Percentiles rank a stretch among this genome's conserved stretches.
Conservation (phyloP, 2,329 filamentous ascomycete genomes). For the Didymella pomorum region DNA sequence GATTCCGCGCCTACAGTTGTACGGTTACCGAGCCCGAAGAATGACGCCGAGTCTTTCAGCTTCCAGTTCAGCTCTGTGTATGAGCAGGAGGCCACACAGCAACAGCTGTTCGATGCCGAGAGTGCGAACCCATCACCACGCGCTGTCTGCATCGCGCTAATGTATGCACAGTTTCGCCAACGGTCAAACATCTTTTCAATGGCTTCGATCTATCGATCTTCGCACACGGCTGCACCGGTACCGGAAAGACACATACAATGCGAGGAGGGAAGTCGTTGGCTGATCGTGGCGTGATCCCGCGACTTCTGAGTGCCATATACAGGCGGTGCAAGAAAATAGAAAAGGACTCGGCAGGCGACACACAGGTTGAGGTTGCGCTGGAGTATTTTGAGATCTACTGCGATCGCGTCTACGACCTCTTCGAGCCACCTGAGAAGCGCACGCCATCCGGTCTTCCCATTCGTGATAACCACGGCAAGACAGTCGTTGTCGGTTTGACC, state of each 20-base stretch:
- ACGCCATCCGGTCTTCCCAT: slow-evolving; percentile 81
- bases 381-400: slow-evolving; percentile 98
- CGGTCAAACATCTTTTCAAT: slow-evolving; percentile 89
- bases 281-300: slow-evolving; percentile 86
- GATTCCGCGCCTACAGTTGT: slow-evolving; percentile 67
- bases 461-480: slow-evolving; percentile 85
- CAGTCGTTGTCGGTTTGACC: slow-evolving; percentile 83
- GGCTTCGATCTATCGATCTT: slow-evolving; percentile 79
- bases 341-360: slow-evolving; percentile 77
- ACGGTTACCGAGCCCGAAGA: slow-evolving; percentile 93
- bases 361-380: slow-evolving; percentile 75
- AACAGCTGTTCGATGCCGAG: slow-evolving; percentile 88
- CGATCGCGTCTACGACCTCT: slow-evolving; percentile 91
- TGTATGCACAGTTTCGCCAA: slow-evolving; percentile 74
- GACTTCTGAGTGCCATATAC: slow-evolving; percentile 85
- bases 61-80: slow-evolving; percentile 97
- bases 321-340: slow-evolving; percentile 83
- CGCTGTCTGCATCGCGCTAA: slow-evolving; percentile 27
- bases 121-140: slow-evolving; percentile 59
- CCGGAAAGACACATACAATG: slow-evolving; percentile 97
- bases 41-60: slow-evolving; percentile 86
- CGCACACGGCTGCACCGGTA: slow-evolving; percentile 91
- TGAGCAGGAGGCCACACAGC: slow-evolving; percentile 79
- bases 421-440: slow-evolving; percentile 87
- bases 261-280: slow-evolving; percentile 85